These are phyloP conservation scores for Cercospora zeae-maydis DNA, from an alignment of 2,329 filamentous ascomycete genomes.

Conservation along the genomic window DNA sequence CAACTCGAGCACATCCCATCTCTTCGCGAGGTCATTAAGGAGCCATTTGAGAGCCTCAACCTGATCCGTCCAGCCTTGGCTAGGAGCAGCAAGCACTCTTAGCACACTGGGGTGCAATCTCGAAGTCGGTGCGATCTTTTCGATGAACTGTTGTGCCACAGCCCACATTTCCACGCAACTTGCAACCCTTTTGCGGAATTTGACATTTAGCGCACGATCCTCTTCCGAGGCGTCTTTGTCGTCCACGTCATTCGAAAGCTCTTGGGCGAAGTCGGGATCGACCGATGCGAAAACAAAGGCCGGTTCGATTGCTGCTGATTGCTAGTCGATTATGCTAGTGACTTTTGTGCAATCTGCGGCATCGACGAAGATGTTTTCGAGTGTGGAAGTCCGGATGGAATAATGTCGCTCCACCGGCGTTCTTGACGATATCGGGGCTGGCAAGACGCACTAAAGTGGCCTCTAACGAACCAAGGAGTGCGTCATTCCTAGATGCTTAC, in stretches of 20 bases:
- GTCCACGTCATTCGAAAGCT: constrained; percentile 5
- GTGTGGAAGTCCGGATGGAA: constrained; percentile 36
- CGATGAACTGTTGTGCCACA: background rate
- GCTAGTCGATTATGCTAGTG: constrained; percentile 38
- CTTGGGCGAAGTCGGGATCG: constrained; percentile 22
- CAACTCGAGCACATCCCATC: background rate
- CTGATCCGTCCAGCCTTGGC: background rate
- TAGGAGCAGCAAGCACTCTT: background rate
- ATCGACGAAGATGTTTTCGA: constrained; percentile 37
- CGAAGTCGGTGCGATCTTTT: background rate
- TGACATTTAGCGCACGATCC: background rate
- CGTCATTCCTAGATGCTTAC: background rate
- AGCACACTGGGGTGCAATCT: background rate
- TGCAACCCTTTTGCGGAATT: background rate
- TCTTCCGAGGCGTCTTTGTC: background rate
- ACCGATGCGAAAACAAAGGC: constrained; percentile 19
- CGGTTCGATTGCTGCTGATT: constrained; percentile 27
- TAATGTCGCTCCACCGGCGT: constrained; percentile 12
- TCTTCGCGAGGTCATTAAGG: background rate
- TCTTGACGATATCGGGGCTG: background rate
- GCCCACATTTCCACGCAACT: background rate
- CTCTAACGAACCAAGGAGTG: background rate
- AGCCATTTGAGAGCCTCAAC: background rate
- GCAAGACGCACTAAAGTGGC: background rate
- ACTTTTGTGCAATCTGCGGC: constrained; percentile 31